phyloP scores from a whole-genome alignment of 2,329 filamentous ascomycete genomes.

The Thermomyces lanuginosus region DNA sequence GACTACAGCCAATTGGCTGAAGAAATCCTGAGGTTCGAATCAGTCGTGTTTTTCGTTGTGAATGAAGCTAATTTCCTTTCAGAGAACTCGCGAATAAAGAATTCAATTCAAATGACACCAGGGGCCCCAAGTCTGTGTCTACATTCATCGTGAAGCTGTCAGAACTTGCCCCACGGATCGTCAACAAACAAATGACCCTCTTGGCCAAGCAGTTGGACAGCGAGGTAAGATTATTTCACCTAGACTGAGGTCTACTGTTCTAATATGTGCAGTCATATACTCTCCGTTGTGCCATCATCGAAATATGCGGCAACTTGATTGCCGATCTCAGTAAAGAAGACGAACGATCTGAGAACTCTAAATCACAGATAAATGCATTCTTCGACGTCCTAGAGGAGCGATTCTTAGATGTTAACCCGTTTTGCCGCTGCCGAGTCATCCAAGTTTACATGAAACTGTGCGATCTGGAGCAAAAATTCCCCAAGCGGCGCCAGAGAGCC shows the following conservation, averaged over 20 bases:
- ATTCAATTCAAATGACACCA: constrained; percentile 91
- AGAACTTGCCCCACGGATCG: constrained; percentile 73
- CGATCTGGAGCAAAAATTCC: constrained; percentile 89
- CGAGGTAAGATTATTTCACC: constrained; percentile 43
- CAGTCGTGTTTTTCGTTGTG: not conserved
- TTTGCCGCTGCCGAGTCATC: constrained; percentile 78
- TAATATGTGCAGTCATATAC: constrained; percentile 55
- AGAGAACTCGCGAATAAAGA: constrained; percentile 92
- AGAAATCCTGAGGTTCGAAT: constrained; percentile 53
- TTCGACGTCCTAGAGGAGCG: constrained; percentile 93
- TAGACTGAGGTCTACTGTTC: not conserved
- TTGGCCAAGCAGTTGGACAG: constrained; percentile 89
- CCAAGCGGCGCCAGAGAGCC: constrained; percentile 73
- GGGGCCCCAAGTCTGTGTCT: constrained; percentile 90
- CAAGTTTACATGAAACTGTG: constrained; percentile 88
- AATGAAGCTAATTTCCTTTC: constrained; percentile 9
- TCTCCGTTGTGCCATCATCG: constrained; percentile 79
- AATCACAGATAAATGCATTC: constrained; percentile 88
- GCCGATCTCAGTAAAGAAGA: constrained; percentile 78
- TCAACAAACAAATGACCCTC: constrained; percentile 95
- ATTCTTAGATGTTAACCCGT: constrained; percentile 92
- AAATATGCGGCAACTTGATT: constrained; percentile 93
- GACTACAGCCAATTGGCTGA: constrained; percentile 91
- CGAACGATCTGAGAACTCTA: constrained; percentile 80
- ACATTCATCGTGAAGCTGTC: constrained; percentile 86